Evolutionary conservation across 345 rosid genomes (phyloP), one percentile per base, ranked within the genome.

Genomic region (Cardamine chenopodiifolia): DNA sequence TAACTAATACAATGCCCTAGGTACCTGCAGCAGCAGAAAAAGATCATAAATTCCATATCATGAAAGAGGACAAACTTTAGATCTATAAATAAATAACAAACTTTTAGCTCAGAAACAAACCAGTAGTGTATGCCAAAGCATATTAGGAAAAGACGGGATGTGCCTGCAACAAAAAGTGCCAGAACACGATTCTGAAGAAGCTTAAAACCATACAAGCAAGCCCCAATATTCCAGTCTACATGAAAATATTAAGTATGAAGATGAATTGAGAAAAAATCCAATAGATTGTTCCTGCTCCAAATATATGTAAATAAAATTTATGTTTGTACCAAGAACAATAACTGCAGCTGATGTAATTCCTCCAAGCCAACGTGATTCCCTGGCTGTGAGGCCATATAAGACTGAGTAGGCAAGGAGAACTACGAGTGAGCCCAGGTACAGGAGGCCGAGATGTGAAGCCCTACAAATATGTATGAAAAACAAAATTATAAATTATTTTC

Each of bases 71-170:
- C 48, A 58, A 81, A 79, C n/a, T 34, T 22, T 4, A 72, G 53
- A 72, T 29, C 40, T 23, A 23, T 14, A 53, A 26, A 42, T 11
- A 28, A 68, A 58, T 26, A 34, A 50, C 56, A 48, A 23, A 13
- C 25, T 53, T 37, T 39, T 57, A 74, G 82, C 52, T 50, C 34
- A 69, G 66, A 73, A 37, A 87, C 98, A 82, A 79, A 96, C 98
- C 99, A 96, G 83, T 89, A 96, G 79, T 96, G 97, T 80, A 92
- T 91, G 82, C 99, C 99, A 82, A 96, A 96, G 86, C 96, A 92
- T 79, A 96, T 92, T 71, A 96, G 95, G 76, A 90, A 96, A 79
- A 96, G 83, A 32, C 99, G 92, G 60, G 97, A 87, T 71, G 83
- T 70, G 70, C 99, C 99, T 20, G 93, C 98, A 50, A 96, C 96